A percentile compares a stretch with the other conserved stretches of the same genome.
These are phyloP conservation scores for Cladosporium sp. DNA, from an alignment of 2,329 filamentous ascomycete species.

Conservation along the genomic window DNA sequence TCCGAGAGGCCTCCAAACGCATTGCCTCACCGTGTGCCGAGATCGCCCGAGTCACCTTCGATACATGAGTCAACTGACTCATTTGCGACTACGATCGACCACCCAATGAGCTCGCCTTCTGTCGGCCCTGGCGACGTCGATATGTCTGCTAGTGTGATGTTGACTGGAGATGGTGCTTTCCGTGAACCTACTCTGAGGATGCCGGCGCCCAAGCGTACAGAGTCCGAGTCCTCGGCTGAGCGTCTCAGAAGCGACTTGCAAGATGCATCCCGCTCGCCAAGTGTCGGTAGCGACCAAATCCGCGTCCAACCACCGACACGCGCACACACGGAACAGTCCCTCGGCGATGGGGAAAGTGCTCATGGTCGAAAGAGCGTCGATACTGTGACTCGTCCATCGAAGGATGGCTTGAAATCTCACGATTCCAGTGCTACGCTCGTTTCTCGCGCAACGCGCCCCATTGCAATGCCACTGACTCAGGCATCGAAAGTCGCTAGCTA, in stretches of 20 bases:
- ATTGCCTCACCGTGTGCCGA: constrained; percentile 52
- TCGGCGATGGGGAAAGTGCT: constrained; percentile 9
- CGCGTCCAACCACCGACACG: constrained; percentile 32
- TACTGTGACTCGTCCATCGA: constrained; percentile 2
- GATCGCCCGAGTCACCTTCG: constrained; percentile 51
- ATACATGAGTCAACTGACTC: constrained; percentile 70
- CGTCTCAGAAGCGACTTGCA: constrained; percentile 36
- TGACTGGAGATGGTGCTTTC: constrained; percentile 85
- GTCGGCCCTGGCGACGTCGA: constrained; percentile 23
- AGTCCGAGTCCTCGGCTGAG: constrained; percentile 29
- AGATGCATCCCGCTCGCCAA: constrained; percentile 38
- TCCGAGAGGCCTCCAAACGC: constrained; percentile 23
- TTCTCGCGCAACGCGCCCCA: constrained; percentile 1
- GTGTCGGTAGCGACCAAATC: constrained; percentile 30
- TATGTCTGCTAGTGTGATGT: constrained; percentile 83
- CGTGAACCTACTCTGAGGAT: constrained; percentile 67
- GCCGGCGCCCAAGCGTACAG: constrained; percentile 26
- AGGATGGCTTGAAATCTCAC: constrained; percentile 22
- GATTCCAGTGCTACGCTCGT: constrained; percentile 1
- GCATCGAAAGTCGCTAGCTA: constrained; percentile 82
- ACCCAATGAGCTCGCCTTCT: constrained; percentile 26
- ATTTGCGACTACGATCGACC: constrained; percentile 49
- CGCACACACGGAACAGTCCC: constrained; percentile 28
- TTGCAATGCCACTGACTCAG: constrained; percentile 60
- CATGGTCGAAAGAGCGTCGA: constrained; percentile 10